Percentiles rank a stretch among this genome's conserved stretches.
phyloP scores from a whole-genome alignment of 2,329 filamentous ascomycete species.

The Alternaria metachromatica region DNA sequence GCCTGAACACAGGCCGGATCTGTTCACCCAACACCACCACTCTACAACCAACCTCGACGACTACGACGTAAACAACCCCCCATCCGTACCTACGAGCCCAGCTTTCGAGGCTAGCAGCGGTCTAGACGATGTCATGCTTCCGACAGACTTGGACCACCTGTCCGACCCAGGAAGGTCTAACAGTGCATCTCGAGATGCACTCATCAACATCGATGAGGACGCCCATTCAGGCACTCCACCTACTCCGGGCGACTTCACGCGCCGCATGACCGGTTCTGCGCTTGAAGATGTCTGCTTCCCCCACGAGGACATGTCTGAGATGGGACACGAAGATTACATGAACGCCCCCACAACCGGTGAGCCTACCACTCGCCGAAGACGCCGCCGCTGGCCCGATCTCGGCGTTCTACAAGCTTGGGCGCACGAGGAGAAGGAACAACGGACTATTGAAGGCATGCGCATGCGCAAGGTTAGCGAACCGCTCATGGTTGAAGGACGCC shows the following conservation, averaged over 20 bases:
- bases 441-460: slow-evolving; percentile 76
- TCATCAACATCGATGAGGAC: slow-evolving; percentile 63
- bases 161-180: slow-evolving; percentile 24
- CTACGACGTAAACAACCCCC: slow-evolving; percentile 71
- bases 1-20: slow-evolving; percentile 24
- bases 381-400: slow-evolving; percentile 83
- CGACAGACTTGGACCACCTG: slow-evolving; percentile 63
- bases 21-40: slow-evolving; percentile 36
- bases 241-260: slow-evolving; percentile 31
- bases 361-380: slow-evolving; percentile 54
- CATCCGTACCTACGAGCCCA: slow-evolving; percentile 66
- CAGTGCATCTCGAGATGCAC: slow-evolving; percentile 50
- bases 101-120: slow-evolving; percentile 59
- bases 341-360: slow-evolving; percentile 56
- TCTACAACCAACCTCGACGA: slow-evolving; percentile 47
- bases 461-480: slow-evolving; percentile 94
- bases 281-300: slow-evolving; percentile 95
- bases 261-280: slow-evolving; percentile 61
- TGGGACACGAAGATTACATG: slow-evolving; percentile 76
- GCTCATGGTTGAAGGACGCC: slow-evolving; percentile 85
- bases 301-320: slow-evolving; percentile 76
- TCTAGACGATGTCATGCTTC: slow-evolving; percentile 71
- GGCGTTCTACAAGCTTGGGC: slow-evolving; percentile 87
- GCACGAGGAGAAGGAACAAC: slow-evolving; percentile 84
- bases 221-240: slow-evolving; percentile 53